Evolutionary conservation across 768 basidiomycete species (phyloP).

Genomic region (Boletus vermiculosoides): DNA sequence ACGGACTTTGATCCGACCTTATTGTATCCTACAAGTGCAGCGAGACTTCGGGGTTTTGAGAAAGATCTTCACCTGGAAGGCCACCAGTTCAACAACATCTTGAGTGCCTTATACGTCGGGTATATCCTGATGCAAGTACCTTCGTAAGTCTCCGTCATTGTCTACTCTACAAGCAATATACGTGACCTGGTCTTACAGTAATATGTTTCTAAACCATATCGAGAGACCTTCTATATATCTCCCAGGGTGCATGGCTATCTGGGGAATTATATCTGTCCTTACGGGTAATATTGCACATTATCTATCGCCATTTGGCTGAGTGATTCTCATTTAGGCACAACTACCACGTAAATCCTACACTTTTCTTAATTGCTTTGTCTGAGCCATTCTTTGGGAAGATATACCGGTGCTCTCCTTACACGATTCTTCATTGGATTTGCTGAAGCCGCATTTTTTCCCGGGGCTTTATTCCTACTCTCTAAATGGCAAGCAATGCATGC

Average conservation of each 20-base stretch:
- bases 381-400: conserved; percentile 40
- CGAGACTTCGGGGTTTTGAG: conserved; percentile 70
- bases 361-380: not conserved
- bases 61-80: conserved; percentile 61
- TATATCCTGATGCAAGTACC: conserved; percentile 82
- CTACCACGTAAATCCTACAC: conserved; percentile 33
- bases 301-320: not conserved
- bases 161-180: not conserved
- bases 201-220: conserved; percentile 66
- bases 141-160: conserved; percentile 44
- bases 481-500: conserved; percentile 33
- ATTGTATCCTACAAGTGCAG: conserved; percentile 48
- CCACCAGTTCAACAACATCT: conserved; percentile 61
- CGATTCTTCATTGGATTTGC: conserved; percentile 78
- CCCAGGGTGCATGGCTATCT: conserved; percentile 63
- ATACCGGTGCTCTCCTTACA: conserved; percentile 59
- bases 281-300: conserved; percentile 40
- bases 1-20: not conserved
- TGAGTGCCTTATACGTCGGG: conserved; percentile 68
- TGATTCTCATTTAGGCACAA: conserved; percentile 34
- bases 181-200: conserved; percentile 40
- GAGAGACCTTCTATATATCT: conserved; percentile 70
- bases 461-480: conserved; percentile 44
- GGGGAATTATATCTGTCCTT: conserved; percentile 61
- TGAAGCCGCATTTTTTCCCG: conserved; percentile 73